Conservation (phyloP, 176 grass and related monocot species). For the Paspalum notatum region DNA sequence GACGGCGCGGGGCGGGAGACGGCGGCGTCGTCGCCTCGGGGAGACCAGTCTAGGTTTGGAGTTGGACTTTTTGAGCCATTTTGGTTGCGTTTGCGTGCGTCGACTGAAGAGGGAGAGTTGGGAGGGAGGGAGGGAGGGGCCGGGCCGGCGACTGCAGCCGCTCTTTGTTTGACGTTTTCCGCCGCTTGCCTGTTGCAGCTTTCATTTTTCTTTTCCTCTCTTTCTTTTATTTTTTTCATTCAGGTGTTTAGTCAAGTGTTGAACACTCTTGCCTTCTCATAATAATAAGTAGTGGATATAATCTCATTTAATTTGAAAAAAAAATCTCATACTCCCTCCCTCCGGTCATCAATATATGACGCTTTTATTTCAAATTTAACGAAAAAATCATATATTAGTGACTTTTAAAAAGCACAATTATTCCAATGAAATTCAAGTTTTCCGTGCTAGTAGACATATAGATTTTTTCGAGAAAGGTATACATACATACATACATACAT, state of each 20-base stretch:
- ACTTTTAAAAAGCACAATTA: too few relatives aligned
- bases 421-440: too few relatives aligned
- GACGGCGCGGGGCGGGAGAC: background rate
- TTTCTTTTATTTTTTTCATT: background rate
- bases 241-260: constrained; percentile 25
- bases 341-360: too few relatives aligned
- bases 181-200: background rate
- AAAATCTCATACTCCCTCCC: too few relatives aligned
- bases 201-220: background rate
- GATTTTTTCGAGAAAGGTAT: too few relatives aligned
- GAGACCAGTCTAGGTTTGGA: constrained; percentile 34
- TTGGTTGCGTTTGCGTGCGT: constrained; percentile 32
- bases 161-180: constrained; percentile 36
- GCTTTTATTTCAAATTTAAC: too few relatives aligned
- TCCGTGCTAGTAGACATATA: background rate
- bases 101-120: background rate
- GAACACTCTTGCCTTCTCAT: background rate
- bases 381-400: too few relatives aligned
- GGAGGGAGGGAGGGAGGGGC: background rate
- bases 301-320: background rate
- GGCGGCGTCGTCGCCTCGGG: background rate
- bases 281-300: background rate
- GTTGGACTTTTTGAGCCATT: constrained; percentile 38
- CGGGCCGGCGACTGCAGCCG: constrained; percentile 10
- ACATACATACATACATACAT: too few relatives aligned